Percentiles rank a stretch among this genome's conserved stretches.
These are phyloP conservation scores for Phylloporus rhodoxanthus DNA, from an alignment of 768 basidiomycete genomes.

Conservation along the genomic window DNA sequence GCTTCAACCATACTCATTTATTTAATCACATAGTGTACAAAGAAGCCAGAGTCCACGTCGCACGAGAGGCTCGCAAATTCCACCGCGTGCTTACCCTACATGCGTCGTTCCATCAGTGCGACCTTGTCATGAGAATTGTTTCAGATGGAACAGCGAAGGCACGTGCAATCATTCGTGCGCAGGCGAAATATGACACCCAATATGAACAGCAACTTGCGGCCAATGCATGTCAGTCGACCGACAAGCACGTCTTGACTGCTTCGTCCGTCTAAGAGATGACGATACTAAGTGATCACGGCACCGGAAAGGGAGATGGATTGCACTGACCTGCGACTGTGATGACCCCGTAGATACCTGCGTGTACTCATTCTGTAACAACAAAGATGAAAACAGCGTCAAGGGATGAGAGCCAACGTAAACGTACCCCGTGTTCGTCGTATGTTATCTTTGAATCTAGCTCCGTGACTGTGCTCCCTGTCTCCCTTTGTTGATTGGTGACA, in stretches of 20 bases:
- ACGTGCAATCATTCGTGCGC: not conserved
- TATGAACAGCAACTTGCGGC: not conserved
- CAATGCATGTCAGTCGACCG: not conserved
- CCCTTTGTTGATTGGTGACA: not conserved
- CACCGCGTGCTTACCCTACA: too few relatives aligned
- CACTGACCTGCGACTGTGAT: constrained; percentile 17
- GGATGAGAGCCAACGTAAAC: not conserved
- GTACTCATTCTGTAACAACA: constrained; percentile 10
- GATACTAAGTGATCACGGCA: too few relatives aligned
- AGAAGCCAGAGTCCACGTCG: too few relatives aligned
- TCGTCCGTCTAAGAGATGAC: not conserved
- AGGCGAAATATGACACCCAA: not conserved
- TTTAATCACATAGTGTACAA: too few relatives aligned
- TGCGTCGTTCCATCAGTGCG: too few relatives aligned
- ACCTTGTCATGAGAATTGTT: too few relatives aligned
- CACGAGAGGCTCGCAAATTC: too few relatives aligned
- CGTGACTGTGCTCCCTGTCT: constrained; percentile 1
- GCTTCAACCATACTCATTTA: too few relatives aligned
- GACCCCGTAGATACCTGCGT: constrained; percentile 14
- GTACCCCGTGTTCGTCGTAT: constrained; percentile 15
- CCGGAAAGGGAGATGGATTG: not conserved
- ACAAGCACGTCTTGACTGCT: not conserved
- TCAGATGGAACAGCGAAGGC: not conserved
- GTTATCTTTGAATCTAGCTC: constrained; percentile 16
- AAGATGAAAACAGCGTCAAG: constrained; percentile 1